Evolutionary conservation across 805 yeast genomes (phyloP), one percentile per base, ranked within the genome.

Genomic region (Teunomyces tritomae): DNA sequence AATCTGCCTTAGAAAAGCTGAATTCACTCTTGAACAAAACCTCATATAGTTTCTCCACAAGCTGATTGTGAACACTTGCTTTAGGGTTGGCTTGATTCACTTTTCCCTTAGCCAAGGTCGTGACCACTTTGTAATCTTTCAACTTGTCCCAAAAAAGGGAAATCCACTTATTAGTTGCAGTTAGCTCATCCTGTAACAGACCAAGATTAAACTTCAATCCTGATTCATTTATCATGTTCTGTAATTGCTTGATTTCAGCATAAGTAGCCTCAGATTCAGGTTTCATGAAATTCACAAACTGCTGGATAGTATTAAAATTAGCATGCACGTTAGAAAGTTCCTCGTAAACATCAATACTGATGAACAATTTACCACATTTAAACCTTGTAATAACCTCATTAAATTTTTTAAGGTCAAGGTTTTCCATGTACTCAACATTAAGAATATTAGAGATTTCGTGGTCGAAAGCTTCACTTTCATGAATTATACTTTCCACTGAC

Each of bases 1-100:
- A 37, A 39, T 71, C 76, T 0, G 59, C 67, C 6, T 54, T 57
- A 0, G 71, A 53, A 48, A 68, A 67, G 46, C 61, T 63, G 43
- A 53, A 57, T 26, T 55, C 55, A 13, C 57, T 49, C 39, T 63
- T 68, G 24, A 55, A 52, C 16, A 55, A 32, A 3, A 67, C 26
- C 26, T 52, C 50, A 35, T 54, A 47, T 8, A 61, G 16, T 45
- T 57, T 59, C 24, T 57, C 61, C 27, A 59, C 51, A 16, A 65
- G 46, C 6, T 45, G 51, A 4, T 54, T 39, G 28, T 57, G 58
- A 46, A 62, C 46, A 1, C 63, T 53, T 11, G 57, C 44, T 44
- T 55, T 60, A 8, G 57, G 47, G 39, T 57, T 53, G 33, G 54
- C 39, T 26, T 54, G 50, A 16, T 57, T 54, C 24, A 49, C 42